These are phyloP conservation scores for Cladosporium phlei DNA, from an alignment of 2,329 filamentous ascomycete species.

Conservation along the genomic window DNA sequence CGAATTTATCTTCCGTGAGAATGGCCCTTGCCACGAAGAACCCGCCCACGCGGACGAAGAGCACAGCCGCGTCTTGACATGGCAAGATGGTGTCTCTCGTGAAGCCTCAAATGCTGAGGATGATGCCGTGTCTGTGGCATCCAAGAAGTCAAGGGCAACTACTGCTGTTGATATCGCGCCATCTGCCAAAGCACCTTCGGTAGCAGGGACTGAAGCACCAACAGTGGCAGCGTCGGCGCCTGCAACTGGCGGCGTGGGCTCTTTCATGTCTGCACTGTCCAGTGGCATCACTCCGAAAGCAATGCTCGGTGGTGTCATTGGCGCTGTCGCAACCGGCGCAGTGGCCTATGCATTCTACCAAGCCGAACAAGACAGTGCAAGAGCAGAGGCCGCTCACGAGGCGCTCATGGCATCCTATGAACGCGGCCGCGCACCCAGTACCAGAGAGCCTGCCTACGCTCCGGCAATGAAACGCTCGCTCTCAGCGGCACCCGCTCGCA, in stretches of 20 bases:
- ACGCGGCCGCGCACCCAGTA: constrained; percentile 1
- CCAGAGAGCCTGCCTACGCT: constrained; percentile 1
- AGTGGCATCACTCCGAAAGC: constrained; percentile 1
- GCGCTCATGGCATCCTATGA: constrained; percentile 20
- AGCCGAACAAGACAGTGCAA: constrained; percentile 48
- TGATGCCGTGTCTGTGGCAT: constrained; percentile 1
- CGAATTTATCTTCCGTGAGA: constrained; percentile 63
- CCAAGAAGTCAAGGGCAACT: background rate
- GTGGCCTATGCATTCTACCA: constrained; percentile 11
- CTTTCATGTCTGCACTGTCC: background rate
- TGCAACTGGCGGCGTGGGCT: background rate
- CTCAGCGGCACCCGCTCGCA: constrained; percentile 7
- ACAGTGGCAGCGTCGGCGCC: background rate
- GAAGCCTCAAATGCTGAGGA: background rate
- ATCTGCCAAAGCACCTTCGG: background rate
- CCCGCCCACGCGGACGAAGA: background rate
- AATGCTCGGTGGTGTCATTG: constrained; percentile 7
- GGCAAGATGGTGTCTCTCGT: constrained; percentile 8
- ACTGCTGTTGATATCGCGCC: background rate
- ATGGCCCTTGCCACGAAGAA: background rate
- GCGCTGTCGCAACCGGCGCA: constrained; percentile 7
- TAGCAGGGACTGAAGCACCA: background rate
- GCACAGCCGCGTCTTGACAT: constrained; percentile 10
- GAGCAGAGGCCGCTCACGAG: constrained; percentile 36
- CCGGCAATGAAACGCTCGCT: constrained; percentile 5